A percentile compares a stretch with the other conserved stretches of the same genome.
Evolutionary conservation across 1,284 basidiomycete genomes (phyloP).

Genomic region (Limonomyces culmigenus): DNA sequence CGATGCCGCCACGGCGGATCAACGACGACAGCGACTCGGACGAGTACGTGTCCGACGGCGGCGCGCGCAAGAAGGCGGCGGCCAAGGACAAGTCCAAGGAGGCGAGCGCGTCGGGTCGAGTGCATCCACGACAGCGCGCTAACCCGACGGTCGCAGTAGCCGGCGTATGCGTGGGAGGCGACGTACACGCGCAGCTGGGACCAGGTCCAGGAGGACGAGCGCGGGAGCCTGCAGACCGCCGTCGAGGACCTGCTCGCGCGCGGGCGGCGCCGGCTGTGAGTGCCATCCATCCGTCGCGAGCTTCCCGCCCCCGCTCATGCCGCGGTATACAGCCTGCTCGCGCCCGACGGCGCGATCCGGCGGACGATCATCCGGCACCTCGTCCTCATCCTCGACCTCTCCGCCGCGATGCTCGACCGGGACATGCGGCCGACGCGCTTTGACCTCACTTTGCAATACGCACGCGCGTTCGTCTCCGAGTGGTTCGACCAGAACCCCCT

Average conservation of each 20-base stretch:
- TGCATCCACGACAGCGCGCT: not conserved
- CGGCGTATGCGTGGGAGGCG: slow-evolving; percentile 90
- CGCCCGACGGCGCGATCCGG: slow-evolving; percentile 76
- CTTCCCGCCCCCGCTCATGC: no score
- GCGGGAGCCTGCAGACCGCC: slow-evolving; percentile 77
- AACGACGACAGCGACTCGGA: slow-evolving; percentile 39
- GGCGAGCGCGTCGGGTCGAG: slow-evolving; percentile 15
- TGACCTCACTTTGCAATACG: slow-evolving; percentile 78
- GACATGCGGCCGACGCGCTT: slow-evolving; percentile 92
- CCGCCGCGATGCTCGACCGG: slow-evolving; percentile 83
- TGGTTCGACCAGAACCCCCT: slow-evolving; percentile 99
- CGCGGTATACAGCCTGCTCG: slow-evolving; percentile 42
- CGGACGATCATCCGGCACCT: slow-evolving; percentile 94
- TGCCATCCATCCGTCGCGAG: no score
- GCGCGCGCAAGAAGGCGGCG: slow-evolving; percentile 30
- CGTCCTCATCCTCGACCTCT: slow-evolving; percentile 81
- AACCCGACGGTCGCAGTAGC: slow-evolving; percentile 24
- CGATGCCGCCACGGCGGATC: slow-evolving; percentile 17
- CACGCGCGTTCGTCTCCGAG: slow-evolving; percentile 81
- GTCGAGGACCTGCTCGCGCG: slow-evolving; percentile 83
- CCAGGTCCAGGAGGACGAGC: slow-evolving; percentile 89
- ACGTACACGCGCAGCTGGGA: slow-evolving; percentile 94
- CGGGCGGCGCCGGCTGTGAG: slow-evolving; percentile 67
- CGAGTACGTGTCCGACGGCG: slow-evolving; percentile 20
- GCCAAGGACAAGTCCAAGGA: slow-evolving; percentile 33